Evolutionary conservation across 208 protist species (phyloP).

Genomic region (Lotmaria passim): DNA sequence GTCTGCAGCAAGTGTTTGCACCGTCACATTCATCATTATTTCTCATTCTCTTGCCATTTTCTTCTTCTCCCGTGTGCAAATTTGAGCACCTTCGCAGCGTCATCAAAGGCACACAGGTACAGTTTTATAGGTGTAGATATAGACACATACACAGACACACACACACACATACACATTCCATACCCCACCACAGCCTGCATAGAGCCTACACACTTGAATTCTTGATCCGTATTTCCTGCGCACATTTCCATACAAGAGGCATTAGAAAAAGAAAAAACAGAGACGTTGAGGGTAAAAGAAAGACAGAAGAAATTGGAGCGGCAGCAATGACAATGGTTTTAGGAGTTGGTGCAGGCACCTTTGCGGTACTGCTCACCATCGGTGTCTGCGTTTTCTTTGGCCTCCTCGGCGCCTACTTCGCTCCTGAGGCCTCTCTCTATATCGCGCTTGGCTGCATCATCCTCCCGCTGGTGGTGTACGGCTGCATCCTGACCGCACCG

Average conservation of each 20-base stretch:
- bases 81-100: no score
- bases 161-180: neutral
- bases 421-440: conserved; percentile 47
- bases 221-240: no score
- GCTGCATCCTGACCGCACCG: conserved; percentile 67
- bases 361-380: conserved; percentile 66
- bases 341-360: conserved; percentile 77
- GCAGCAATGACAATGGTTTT: conserved; percentile 63
- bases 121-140: no score
- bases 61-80: no score
- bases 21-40: no score
- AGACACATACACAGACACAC: conserved; percentile 3
- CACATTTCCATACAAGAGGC: no score
- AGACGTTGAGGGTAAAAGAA: neutral
- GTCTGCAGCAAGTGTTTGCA: no score
- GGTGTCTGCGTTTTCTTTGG: conserved; percentile 54
- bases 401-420: conserved; percentile 56
- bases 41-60: no score
- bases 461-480: conserved; percentile 80
- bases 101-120: no score
- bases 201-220: no score
- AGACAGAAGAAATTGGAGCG: neutral
- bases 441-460: conserved; percentile 51
- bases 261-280: neutral
- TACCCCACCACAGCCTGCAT: no score